Conservation (phyloP, 1,284 basidiomycete species). For the Tilletia caries region DNA sequence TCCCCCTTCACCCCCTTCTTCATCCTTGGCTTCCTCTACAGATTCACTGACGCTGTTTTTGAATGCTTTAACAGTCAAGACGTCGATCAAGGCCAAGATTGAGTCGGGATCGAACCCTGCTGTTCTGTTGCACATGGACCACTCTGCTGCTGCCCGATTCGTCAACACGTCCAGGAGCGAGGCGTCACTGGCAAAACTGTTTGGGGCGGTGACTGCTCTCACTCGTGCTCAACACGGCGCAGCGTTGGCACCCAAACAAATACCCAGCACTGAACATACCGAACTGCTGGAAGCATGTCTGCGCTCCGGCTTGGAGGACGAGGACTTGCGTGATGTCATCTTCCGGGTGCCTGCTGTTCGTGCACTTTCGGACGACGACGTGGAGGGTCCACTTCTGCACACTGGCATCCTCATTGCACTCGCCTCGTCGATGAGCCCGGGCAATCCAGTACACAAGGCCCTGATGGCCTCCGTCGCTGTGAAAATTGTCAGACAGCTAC, state of each 20-base stretch:
- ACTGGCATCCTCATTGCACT: background rate
- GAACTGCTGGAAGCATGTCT: background rate
- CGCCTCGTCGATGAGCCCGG: background rate
- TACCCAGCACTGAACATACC: background rate
- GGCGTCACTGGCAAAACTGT: too few relatives aligned
- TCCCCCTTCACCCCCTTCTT: background rate
- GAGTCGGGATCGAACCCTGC: background rate
- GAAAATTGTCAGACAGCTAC: background rate
- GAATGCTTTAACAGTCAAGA: background rate
- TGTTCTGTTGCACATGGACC: background rate
- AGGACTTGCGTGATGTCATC: constrained; percentile 2
- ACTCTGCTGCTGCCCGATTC: background rate
- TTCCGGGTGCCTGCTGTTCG: background rate
- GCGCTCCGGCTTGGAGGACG: background rate
- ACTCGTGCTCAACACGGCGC: too few relatives aligned
- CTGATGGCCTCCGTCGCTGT: background rate
- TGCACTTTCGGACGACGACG: background rate
- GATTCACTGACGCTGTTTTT: background rate
- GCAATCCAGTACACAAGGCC: background rate
- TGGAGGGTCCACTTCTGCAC: background rate
- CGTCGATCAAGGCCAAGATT: background rate
- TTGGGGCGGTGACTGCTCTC: too few relatives aligned
- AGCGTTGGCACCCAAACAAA: too few relatives aligned
- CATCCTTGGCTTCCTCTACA: background rate
- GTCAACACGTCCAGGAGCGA: too few relatives aligned